Conservation (phyloP, 257 asterid genomes). For the Solanum chiquidenum region DNA sequence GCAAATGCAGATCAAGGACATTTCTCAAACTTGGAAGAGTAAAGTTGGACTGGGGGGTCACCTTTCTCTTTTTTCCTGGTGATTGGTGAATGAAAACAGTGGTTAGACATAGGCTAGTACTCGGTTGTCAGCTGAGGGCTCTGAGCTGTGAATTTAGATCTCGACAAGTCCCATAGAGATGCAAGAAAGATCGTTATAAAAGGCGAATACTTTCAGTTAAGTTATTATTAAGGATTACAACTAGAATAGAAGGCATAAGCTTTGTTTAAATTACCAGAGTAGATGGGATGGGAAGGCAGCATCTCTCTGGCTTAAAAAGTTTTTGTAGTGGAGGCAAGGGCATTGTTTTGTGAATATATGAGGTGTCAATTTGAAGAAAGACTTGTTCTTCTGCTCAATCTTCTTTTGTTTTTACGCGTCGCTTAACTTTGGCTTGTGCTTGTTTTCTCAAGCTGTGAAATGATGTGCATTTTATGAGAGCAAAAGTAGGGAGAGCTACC, state of each 20-base stretch:
- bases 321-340: conserved; percentile 53
- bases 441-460: background rate
- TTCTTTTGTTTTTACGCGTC: background rate
- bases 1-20: conserved; percentile 6
- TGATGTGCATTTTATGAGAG: background rate
- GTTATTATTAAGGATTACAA: background rate
- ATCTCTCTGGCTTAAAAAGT: conserved; percentile 8
- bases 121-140: background rate
- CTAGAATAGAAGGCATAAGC: background rate
- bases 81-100: background rate
- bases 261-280: background rate
- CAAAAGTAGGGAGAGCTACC: background rate
- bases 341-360: conserved; percentile 46
- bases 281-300: background rate
- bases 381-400: background rate
- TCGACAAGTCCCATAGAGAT: background rate
- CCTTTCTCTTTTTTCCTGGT: background rate
- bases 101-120: background rate
- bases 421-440: background rate
- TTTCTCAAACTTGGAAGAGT: background rate
- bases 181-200: background rate
- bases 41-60: background rate
- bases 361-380: conserved; percentile 24
- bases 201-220: background rate
- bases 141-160: background rate